phyloP scores from a whole-genome alignment of 257 asterid species.

The Nicotiana sylvestris region DNA sequence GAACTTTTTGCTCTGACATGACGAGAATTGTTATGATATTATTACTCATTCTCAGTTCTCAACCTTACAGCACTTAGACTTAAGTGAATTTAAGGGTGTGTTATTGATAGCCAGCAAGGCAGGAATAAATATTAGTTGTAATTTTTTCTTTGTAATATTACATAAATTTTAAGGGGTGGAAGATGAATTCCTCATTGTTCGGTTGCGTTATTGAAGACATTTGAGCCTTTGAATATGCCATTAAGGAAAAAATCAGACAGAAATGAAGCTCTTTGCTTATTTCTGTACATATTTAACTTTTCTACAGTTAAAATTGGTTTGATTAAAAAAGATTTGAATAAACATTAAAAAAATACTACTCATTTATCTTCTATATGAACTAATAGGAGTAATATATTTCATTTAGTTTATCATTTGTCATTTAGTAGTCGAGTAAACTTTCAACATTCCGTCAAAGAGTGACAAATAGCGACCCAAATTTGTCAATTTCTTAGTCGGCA shows the following conservation, averaged over 20 bases:
- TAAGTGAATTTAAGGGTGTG: too few relatives aligned
- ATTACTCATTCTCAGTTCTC: too few relatives aligned
- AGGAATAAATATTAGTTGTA: neutral
- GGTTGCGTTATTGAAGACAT: too few relatives aligned
- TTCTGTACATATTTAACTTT: too few relatives aligned
- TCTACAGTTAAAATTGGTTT: too few relatives aligned
- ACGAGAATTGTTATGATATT: neutral
- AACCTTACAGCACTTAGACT: too few relatives aligned
- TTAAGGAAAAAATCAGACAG: too few relatives aligned
- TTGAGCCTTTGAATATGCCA: too few relatives aligned
- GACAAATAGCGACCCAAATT: neutral
- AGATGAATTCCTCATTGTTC: neutral
- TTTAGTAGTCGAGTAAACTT: neutral
- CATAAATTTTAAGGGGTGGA: neutral
- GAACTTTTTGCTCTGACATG: neutral
- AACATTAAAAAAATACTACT: too few relatives aligned
- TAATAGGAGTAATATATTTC: neutral
- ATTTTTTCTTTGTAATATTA: too few relatives aligned
- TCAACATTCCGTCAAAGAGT: neutral
- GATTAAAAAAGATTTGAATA: too few relatives aligned
- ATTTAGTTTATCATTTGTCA: neutral
- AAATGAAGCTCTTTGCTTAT: too few relatives aligned
- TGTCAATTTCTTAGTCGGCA: neutral
- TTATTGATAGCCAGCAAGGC: neutral
- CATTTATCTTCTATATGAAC: neutral